phyloP scores from a whole-genome alignment of 805 yeast genomes.

The Dipodascus albidus region DNA sequence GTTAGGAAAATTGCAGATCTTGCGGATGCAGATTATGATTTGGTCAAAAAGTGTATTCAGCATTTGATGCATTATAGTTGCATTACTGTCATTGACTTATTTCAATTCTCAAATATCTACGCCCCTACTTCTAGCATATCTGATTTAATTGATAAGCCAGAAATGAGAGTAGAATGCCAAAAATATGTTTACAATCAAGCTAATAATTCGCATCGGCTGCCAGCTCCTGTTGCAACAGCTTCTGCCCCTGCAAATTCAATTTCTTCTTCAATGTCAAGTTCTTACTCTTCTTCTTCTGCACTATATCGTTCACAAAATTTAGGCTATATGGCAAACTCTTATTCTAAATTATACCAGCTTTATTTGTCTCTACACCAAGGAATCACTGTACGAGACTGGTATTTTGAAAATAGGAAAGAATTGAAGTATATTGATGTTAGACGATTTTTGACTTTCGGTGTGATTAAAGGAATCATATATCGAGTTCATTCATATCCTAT shows the following conservation, averaged over 20 bases:
- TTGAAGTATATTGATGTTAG: slow-evolving; percentile 67
- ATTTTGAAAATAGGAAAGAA: slow-evolving; percentile 44
- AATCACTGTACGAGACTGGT: slow-evolving; percentile 72
- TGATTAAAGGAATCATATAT: slow-evolving; percentile 69
- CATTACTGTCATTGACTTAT: slow-evolving; percentile 70
- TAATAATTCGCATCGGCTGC: neutral
- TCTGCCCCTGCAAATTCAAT: neutral
- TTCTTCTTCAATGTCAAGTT: slow-evolving; percentile 4
- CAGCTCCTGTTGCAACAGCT: slow-evolving; percentile 5
- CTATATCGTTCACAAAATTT: slow-evolving; percentile 4
- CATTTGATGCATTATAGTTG: slow-evolving; percentile 87
- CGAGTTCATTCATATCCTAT: slow-evolving; percentile 72
- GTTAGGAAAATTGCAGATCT: slow-evolving; percentile 63
- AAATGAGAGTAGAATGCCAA: slow-evolving; percentile 75
- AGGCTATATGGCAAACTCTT: slow-evolving; percentile 32
- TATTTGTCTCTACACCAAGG: slow-evolving; percentile 75
- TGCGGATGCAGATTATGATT: slow-evolving; percentile 66
- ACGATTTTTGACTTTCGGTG: slow-evolving; percentile 78
- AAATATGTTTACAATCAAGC: slow-evolving; percentile 48
- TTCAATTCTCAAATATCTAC: slow-evolving; percentile 80
- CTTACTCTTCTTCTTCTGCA: slow-evolving; percentile 18
- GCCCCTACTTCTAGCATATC: slow-evolving; percentile 78
- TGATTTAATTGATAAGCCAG: slow-evolving; percentile 48
- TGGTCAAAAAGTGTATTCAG: slow-evolving; percentile 80
- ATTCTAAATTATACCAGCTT: slow-evolving; percentile 54